Base-by-base conservation (phyloP, 768 basidiomycete genomes). In the Auricularia sp. region DNA sequence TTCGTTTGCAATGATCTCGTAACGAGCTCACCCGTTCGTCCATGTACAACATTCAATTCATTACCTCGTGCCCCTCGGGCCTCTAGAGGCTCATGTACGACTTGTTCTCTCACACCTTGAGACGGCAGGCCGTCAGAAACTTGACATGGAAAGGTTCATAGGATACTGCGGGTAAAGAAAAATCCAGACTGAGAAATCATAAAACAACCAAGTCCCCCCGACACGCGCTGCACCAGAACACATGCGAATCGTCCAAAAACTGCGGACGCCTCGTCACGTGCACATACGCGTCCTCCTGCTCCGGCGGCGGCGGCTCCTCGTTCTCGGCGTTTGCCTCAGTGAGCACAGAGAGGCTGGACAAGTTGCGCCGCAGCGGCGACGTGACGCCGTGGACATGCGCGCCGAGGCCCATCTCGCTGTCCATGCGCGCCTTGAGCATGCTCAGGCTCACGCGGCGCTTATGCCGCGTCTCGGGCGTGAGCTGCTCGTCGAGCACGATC, bases 381-480 rank as follows among this genome's bases (percentile, higher is more conserved):
- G 13, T 18, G 54, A 39, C 64, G 66, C n/a, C n/a, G 56, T 29
- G 24, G 11, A 35, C n/a, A 16, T 39, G 70, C 37, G 69, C 68
- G 29, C 75, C 75, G 2, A 76, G 75, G 16, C 81, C 84, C 21
- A 81, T 77, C 74, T 94, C 92, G 72, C 89, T 88, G 66, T 93
- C 90, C 69, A 94, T 94, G 54, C 92, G 85, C 24, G 90, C 92
- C 71, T 92, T 93, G 62, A 95, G 83, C 90, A 95, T 94, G 74
- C 87, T 85, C 69, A 94, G 75, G 75, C 89, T 91, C 69, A 92
- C 85, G 69, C 85, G 83, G 64, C 92, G 87, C 71, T 92, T 92
- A 75, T 93, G 91, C 35, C 83, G 78, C 42, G 88, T 87, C 74
- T 91, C 89, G 0, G 88, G 82, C 6, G 88, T 84, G 61, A 94